Evolutionary conservation across 441 rosid species (phyloP).

Genomic region (Melastoma candidum): DNA sequence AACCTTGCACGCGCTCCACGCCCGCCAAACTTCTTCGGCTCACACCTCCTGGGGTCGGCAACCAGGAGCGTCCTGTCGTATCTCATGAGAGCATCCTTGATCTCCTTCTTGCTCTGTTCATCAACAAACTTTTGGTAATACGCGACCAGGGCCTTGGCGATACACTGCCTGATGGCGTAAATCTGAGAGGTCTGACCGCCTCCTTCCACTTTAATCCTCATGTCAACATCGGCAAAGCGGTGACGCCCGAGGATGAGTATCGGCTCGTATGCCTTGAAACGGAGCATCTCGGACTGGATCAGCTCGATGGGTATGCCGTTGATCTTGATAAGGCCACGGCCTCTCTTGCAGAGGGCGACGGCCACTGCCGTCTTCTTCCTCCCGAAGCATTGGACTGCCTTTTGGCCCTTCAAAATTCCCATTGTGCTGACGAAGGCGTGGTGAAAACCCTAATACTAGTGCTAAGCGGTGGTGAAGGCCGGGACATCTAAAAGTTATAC

Average conservation of each 20-base stretch:
- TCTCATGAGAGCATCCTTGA: too few species aligned
- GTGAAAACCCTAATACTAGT: too few species aligned
- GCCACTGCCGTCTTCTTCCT: constrained; percentile 74
- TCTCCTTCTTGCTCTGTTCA: constrained; percentile 53
- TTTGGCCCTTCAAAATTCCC: too few species aligned
- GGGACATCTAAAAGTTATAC: too few species aligned
- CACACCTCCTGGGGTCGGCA: constrained; percentile 28
- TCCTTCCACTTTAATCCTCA: constrained; percentile 64
- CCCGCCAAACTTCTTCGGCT: constrained; percentile 79
- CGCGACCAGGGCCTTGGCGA: constrained; percentile 51
- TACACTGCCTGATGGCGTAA: constrained; percentile 58
- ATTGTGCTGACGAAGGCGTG: too few species aligned
- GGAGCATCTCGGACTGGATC: constrained; percentile 58
- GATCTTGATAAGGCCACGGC: constrained; percentile 55
- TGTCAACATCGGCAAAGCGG: constrained; percentile 52
- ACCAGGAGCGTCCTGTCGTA: constrained; percentile 40
- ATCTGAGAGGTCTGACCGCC: constrained; percentile 32
- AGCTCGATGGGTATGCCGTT: constrained; percentile 66
- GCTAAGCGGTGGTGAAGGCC: too few species aligned
- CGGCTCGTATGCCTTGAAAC: constrained; percentile 26
- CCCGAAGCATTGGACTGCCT: constrained; percentile 31
- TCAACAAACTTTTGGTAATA: constrained; percentile 61
- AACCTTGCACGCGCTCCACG: constrained; percentile 83
- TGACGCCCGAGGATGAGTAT: constrained; percentile 42
- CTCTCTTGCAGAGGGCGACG: constrained; percentile 58